Evolutionary conservation across 2,329 filamentous ascomycete species (phyloP).

Genomic region (Chrysosporium keratinophilum): DNA sequence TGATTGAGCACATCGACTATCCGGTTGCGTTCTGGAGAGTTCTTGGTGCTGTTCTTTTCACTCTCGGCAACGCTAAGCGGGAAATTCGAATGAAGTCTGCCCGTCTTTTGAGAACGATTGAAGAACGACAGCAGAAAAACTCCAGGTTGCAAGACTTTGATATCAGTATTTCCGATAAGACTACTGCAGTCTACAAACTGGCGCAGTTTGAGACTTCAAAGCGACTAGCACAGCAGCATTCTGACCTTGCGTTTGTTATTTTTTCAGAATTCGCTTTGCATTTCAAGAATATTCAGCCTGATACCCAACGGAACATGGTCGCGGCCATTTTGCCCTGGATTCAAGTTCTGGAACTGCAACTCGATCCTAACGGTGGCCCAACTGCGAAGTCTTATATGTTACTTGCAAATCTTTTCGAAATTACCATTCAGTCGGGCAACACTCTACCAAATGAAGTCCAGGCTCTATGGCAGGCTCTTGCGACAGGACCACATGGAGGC

Average conservation of each 20-base stretch:
- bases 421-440: constrained; percentile 84
- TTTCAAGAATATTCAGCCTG: constrained; percentile 75
- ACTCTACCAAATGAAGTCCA: constrained; percentile 93
- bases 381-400: constrained; percentile 90
- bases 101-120: constrained; percentile 65
- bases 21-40: constrained; percentile 83
- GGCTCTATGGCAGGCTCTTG: constrained; percentile 91
- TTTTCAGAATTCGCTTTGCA: constrained; percentile 93
- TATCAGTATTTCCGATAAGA: constrained; percentile 97
- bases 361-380: constrained; percentile 84
- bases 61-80: constrained; percentile 81
- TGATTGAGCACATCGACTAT: constrained; percentile 73
- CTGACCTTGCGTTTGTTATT: constrained; percentile 80
- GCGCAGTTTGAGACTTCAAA: constrained; percentile 96
- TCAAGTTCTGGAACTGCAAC: constrained; percentile 80
- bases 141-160: constrained; percentile 95
- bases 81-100: constrained; percentile 83
- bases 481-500: constrained; percentile 80
- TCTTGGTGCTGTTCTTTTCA: constrained; percentile 78
- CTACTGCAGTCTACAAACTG: constrained; percentile 92
- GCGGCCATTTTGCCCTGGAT: constrained; percentile 94
- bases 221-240: constrained; percentile 74
- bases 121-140: constrained; percentile 70
- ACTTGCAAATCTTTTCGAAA: constrained; percentile 86
- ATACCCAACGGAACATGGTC: constrained; percentile 84